A percentile compares a stretch with the other conserved stretches of the same genome.
Conservation (phyloP, 352 stramenopile genomes). For the Phytophthora uliginosa region DNA sequence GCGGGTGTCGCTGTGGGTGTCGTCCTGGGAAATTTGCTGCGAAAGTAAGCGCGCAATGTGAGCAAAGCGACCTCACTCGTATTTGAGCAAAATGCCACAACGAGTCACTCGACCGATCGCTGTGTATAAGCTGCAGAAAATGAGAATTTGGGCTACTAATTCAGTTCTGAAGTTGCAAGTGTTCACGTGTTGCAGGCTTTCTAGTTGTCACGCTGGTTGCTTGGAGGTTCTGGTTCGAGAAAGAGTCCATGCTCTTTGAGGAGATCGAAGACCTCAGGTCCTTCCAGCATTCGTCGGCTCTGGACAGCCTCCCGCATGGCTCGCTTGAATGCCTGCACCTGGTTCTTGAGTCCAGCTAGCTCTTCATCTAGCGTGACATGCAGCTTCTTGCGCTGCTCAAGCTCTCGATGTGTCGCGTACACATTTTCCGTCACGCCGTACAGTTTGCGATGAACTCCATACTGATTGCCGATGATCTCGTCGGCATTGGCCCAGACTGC, state of each 20-base stretch:
- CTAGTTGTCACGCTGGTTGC: conserved; percentile 45
- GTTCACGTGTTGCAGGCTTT: background rate
- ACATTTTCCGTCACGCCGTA: conserved; percentile 81
- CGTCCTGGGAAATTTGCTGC: conserved; percentile 30
- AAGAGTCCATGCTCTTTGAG: conserved; percentile 48
- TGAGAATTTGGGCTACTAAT: background rate
- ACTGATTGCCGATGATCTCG: conserved; percentile 59
- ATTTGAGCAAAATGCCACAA: conserved; percentile 1
- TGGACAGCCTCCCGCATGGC: conserved; percentile 50
- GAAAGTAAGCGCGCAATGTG: conserved; percentile 22
- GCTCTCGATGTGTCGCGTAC: conserved; percentile 67
- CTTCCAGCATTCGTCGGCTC: conserved; percentile 64
- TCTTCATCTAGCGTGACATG: conserved; percentile 41
- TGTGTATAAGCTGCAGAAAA: conserved; percentile 20
- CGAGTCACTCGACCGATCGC: conserved; percentile 1
- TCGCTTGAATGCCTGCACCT: conserved; percentile 50
- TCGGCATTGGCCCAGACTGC: conserved; percentile 41
- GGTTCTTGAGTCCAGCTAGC: conserved; percentile 43
- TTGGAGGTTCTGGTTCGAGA: conserved; percentile 29
- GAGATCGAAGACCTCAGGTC: conserved; percentile 60
- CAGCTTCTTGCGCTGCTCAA: conserved; percentile 44
- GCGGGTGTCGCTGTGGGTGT: conserved; percentile 45
- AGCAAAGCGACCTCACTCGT: conserved; percentile 12
- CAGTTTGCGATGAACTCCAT: conserved; percentile 53
- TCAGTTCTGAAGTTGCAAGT: conserved; percentile 2